Evolutionary conservation across 108 stramenopile genomes (phyloP).

Genomic region (Cyclotella sp.): DNA sequence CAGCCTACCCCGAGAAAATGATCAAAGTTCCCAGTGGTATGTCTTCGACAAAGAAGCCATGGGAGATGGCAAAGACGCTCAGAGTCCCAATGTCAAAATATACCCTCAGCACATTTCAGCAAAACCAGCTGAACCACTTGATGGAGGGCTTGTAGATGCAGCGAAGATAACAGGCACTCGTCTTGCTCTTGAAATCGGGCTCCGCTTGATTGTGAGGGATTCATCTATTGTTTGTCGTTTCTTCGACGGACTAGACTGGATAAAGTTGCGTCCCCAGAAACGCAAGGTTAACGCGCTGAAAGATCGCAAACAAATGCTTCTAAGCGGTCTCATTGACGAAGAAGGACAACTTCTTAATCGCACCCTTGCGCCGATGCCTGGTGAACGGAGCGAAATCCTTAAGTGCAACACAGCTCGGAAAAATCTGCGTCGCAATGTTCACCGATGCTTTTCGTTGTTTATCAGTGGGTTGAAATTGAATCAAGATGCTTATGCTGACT

Average conservation of each 20-base stretch:
- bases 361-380: conserved; percentile 58
- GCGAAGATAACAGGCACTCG: conserved; percentile 58
- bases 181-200: conserved; percentile 38
- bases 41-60: conserved; percentile 13
- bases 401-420: conserved; percentile 49
- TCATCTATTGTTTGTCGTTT: conserved; percentile 63
- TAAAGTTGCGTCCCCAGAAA: conserved; percentile 21
- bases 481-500: conserved; percentile 64
- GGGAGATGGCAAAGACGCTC: neutral
- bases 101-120: conserved; percentile 76
- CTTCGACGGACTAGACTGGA: conserved; percentile 88
- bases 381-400: conserved; percentile 52
- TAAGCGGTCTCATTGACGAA: conserved; percentile 61
- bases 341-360: conserved; percentile 17
- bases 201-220: conserved; percentile 70
- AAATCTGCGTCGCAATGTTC: conserved; percentile 52
- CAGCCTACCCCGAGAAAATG: conserved; percentile 66
- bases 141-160: conserved; percentile 67
- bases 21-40: conserved; percentile 75
- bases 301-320: conserved; percentile 57
- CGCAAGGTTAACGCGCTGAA: neutral
- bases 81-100: conserved; percentile 36
- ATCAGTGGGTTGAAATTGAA: conserved; percentile 62
- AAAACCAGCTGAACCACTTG: conserved; percentile 61
- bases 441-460: conserved; percentile 72